Evolutionary conservation across 768 basidiomycete species (phyloP).

Genomic region (Cubamyces sp.): DNA sequence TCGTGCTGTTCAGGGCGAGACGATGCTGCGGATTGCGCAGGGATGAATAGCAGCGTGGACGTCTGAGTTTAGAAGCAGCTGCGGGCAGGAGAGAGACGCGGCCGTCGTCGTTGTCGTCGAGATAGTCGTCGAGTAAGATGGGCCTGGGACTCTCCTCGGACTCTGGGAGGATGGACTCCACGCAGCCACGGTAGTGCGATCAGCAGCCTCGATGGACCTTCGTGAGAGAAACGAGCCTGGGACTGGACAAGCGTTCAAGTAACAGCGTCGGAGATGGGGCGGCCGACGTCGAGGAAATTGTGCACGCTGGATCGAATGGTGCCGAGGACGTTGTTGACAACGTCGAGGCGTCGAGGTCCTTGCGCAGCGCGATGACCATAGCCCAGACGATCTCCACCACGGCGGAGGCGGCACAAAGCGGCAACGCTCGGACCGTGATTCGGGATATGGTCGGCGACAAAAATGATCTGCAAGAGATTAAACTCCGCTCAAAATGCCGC

Average conservation of each 20-base stretch:
- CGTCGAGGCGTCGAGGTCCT: not conserved
- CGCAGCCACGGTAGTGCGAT: constrained; percentile 13
- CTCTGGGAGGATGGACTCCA: constrained; percentile 6
- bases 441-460: not conserved
- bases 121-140: constrained; percentile 3
- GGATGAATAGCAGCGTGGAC: constrained; percentile 10
- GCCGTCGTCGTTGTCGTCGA: constrained; percentile 13
- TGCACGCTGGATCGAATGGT: too few relatives aligned
- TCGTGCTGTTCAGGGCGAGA: not conserved
- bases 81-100: constrained; percentile 11
- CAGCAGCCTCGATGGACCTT: constrained; percentile 7
- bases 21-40: constrained; percentile 23
- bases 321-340: not conserved
- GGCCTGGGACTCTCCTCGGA: constrained; percentile 11
- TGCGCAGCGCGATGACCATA: too few relatives aligned
- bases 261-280: too few relatives aligned
- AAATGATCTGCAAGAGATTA: not conserved
- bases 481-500: constrained; percentile 1
- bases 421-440: not conserved
- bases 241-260: too few relatives aligned
- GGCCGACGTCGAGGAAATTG: too few relatives aligned
- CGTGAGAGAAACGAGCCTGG: not conserved
- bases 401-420: not conserved
- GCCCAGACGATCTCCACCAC: not conserved
- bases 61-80: constrained; percentile 20